Conservation (phyloP, 2,329 filamentous ascomycete species). For the Fusarium sp. region DNA sequence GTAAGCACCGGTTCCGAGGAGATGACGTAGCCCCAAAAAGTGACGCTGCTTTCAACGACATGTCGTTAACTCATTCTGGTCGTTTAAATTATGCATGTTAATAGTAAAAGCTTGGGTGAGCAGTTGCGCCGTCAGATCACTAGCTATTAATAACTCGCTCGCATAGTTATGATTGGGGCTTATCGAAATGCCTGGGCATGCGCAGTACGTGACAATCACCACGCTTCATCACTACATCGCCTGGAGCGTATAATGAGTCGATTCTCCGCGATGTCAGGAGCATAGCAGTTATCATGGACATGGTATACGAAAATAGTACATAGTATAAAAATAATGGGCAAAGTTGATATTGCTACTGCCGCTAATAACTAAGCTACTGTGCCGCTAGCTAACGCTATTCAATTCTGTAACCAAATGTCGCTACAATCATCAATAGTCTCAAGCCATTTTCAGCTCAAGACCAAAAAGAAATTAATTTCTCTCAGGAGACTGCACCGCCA, state of each 20-base stretch:
- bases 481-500: neutral
- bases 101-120: accelerated
- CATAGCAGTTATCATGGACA: accelerated
- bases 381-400: neutral
- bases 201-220: too few species aligned
- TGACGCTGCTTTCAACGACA: accelerated
- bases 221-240: too few species aligned
- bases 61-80: accelerated
- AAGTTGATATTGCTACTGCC: neutral
- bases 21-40: neutral
- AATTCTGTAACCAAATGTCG: neutral
- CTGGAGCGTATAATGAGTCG: too few species aligned
- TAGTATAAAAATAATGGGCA: neutral
- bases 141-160: too few species aligned
- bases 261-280: too few species aligned
- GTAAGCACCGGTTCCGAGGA: neutral
- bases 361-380: neutral
- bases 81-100: accelerated
- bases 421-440: neutral
- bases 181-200: too few species aligned
- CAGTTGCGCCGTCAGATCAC: neutral
- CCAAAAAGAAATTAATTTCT: neutral
- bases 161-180: neutral
- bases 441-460: neutral
- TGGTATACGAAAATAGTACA: neutral